Percentiles rank a stretch among this genome's conserved stretches.
Conservation (phyloP, 2,329 filamentous ascomycete genomes). For the Alternaria conjuncta region DNA sequence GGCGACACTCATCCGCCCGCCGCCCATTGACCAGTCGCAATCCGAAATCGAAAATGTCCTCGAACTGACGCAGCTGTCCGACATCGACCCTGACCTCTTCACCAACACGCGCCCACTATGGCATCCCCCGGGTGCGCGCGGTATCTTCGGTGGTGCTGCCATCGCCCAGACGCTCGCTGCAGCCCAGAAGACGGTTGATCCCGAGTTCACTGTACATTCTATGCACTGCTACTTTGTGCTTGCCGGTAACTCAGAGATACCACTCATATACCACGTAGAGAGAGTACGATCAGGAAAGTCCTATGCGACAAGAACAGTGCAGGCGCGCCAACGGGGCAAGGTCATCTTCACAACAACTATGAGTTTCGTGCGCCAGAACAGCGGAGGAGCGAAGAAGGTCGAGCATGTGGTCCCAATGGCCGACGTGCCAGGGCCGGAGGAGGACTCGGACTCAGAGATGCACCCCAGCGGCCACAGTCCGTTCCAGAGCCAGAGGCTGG, state of each 20-base stretch:
- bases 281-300: slow-evolving; percentile 87
- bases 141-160: slow-evolving; percentile 90
- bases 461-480: slow-evolving; percentile 53
- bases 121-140: slow-evolving; percentile 90
- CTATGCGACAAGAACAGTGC: slow-evolving; percentile 93
- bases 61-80: slow-evolving; percentile 79
- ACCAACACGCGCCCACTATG: slow-evolving; percentile 91
- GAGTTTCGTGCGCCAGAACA: slow-evolving; percentile 77
- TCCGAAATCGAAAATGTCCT: slow-evolving; percentile 88
- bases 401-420: slow-evolving; percentile 68
- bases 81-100: slow-evolving; percentile 85
- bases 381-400: slow-evolving; percentile 63
- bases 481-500: slow-evolving; percentile 64
- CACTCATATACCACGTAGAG: slow-evolving; percentile 94
- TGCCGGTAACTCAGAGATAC: slow-evolving; percentile 81
- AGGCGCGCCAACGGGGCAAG: slow-evolving; percentile 84
- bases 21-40: slow-evolving; percentile 73
- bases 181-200: slow-evolving; percentile 83
- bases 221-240: slow-evolving; percentile 99
- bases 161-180: slow-evolving; percentile 91
- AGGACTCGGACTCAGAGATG: slow-evolving; percentile 43
- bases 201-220: slow-evolving; percentile 83
- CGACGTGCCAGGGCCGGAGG: slow-evolving; percentile 54
- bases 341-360: slow-evolving; percentile 96
- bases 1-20: slow-evolving; percentile 75